Conservation (phyloP, 1,284 basidiomycete genomes). For the Papiliotrema fonsecae region DNA sequence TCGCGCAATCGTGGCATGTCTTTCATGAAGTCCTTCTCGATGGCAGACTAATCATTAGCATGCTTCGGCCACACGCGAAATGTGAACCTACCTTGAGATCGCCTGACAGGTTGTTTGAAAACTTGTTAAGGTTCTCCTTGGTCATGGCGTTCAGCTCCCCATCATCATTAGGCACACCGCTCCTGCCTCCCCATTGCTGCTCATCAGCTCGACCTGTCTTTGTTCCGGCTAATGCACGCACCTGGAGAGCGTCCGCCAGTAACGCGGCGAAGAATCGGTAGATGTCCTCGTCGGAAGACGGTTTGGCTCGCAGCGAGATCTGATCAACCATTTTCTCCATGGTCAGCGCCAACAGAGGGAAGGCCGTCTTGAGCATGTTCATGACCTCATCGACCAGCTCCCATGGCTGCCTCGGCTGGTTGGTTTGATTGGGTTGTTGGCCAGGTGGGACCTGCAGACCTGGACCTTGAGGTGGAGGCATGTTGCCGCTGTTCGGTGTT, state of each 20-base stretch:
- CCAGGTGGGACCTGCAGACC: constrained; percentile 36
- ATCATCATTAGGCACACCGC: constrained; percentile 66
- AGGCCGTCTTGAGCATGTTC: constrained; percentile 91
- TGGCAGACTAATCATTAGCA: constrained; percentile 56
- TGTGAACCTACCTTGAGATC: constrained; percentile 58
- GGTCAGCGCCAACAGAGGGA: constrained; percentile 88
- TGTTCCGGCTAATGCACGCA: constrained; percentile 15
- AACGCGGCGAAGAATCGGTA: constrained; percentile 87
- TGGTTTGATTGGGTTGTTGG: constrained; percentile 12
- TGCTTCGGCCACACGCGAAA: background rate
- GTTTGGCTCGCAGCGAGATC: constrained; percentile 86
- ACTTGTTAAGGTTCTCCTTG: constrained; percentile 60
- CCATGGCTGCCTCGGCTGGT: constrained; percentile 65
- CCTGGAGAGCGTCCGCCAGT: constrained; percentile 58
- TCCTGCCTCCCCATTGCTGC: constrained; percentile 67
- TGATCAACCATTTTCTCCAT: constrained; percentile 98
- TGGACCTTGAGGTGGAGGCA: constrained; percentile 14
- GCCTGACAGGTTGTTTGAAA: constrained; percentile 64
- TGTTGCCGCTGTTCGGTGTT: constrained; percentile 26
- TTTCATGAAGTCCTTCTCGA: constrained; percentile 85
- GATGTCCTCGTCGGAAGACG: constrained; percentile 86
- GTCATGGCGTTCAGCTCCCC: constrained; percentile 62
- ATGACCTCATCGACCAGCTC: constrained; percentile 94
- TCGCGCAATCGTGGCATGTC: constrained; percentile 78
- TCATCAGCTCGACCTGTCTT: background rate